Base-by-base conservation (phyloP, 2,329 filamentous ascomycete species). In the Dactylellina sp. region DNA sequence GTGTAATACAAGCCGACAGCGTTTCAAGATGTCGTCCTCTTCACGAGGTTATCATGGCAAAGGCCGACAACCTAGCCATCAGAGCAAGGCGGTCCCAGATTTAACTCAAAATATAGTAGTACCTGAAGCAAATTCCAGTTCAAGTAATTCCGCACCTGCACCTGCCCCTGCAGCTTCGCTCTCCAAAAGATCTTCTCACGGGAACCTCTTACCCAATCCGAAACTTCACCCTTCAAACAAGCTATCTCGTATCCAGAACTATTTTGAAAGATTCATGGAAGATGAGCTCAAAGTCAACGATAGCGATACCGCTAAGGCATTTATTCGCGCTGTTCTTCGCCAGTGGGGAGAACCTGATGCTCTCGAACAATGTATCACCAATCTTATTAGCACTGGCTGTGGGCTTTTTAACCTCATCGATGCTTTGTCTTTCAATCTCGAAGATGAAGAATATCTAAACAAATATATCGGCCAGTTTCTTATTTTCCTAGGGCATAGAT, bases 381-480 rank as follows among this genome's bases (percentile, higher is more conserved):
- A 20, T 7, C 9, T 72, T 2, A 25, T 22, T 7, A 28, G 20
- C 9, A 56, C 42, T 3, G 14, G 46, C 7, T 35, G 53, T 7
- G 68, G 53, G 1, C 28, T 72, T n/a, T 60, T 55, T 20, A 37
- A 24, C 12, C 22, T 72, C n/a, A 20, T 28, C 11, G 52, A 47
- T 18, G 68, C 68, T 7, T 24, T 72, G 2, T 53, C 20, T 7
- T 44, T 22, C 28, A 49, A 61, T 14, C 12, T 50, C 47, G 14
- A 65, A 14, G 68, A 72, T 5, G 3, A 11, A 3, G 18, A 46
- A 1, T 65, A 49, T 14, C 39, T 72, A 7, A 72, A 72, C 47
- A 24, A 55, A 11, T 65, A n/a, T 16, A 39, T 46, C 20, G 60
- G 60, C 4, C 68, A 72, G 16, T 47, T 72, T 9, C 60, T 72